A percentile compares a stretch with the other conserved stretches of the same genome.
These are phyloP conservation scores for Scedosporium apiospermum DNA, from an alignment of 2,329 filamentous ascomycete species.

Conservation along the genomic window DNA sequence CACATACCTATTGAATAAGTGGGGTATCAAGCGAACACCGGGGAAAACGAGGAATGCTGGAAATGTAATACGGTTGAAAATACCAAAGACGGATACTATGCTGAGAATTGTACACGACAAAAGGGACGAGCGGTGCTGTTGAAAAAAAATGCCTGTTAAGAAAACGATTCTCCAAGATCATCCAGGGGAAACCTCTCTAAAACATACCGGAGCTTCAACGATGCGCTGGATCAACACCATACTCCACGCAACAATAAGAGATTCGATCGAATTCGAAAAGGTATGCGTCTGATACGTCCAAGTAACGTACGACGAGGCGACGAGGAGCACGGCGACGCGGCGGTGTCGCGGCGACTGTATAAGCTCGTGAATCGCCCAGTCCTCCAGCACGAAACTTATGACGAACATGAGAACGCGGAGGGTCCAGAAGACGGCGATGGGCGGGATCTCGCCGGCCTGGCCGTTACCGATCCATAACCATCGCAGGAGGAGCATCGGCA, in stretches of 20 bases:
- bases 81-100: constrained; percentile 70
- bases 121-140: constrained; percentile 63
- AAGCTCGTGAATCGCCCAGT: constrained; percentile 94
- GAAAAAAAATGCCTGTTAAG: not conserved
- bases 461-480: constrained; percentile 88
- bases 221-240: constrained; percentile 87
- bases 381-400: constrained; percentile 90
- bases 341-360: constrained; percentile 66
- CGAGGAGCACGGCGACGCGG: constrained; percentile 66
- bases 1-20: constrained; percentile 69
- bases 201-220: constrained; percentile 61
- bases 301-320: constrained; percentile 94
- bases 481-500: constrained; percentile 85
- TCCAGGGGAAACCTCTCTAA: not conserved
- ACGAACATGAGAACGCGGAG: constrained; percentile 86
- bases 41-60: constrained; percentile 86
- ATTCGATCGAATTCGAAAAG: constrained; percentile 96
- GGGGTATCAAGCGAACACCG: constrained; percentile 70
- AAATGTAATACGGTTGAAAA: constrained; percentile 97
- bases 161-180: not conserved
- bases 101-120: constrained; percentile 71
- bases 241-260: constrained; percentile 84
- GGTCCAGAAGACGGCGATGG: constrained; percentile 83
- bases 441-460: constrained; percentile 64
- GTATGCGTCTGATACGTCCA: constrained; percentile 99